Evolutionary conservation across 768 basidiomycete genomes (phyloP).

Genomic region (Russula emetica): DNA sequence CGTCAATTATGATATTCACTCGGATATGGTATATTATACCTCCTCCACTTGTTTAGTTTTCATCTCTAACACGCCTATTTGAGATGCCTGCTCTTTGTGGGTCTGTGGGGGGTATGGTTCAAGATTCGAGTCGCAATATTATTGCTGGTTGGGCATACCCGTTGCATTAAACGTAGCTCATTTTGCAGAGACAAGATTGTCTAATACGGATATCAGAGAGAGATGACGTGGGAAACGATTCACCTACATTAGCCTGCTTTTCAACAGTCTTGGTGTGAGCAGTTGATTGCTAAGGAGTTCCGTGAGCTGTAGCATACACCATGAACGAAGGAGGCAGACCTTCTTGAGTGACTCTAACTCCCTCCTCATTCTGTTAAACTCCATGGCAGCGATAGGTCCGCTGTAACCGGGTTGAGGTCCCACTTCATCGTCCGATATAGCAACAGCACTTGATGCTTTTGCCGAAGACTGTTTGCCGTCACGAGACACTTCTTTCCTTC

Average conservation of each 20-base stretch:
- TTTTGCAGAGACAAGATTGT: conserved; percentile 50
- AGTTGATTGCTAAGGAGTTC: conserved; percentile 34
- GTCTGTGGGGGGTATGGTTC: conserved; percentile 33
- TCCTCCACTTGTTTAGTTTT: conserved; percentile 55
- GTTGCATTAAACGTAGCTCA: conserved; percentile 38
- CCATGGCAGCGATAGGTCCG: conserved; percentile 43
- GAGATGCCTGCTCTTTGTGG: conserved; percentile 44
- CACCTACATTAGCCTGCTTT: conserved; percentile 51
- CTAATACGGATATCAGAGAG: conserved; percentile 32
- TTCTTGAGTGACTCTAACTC: conserved; percentile 57
- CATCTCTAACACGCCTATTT: conserved; percentile 42
- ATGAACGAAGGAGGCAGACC: conserved; percentile 28
- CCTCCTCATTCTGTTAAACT: conserved; percentile 51
- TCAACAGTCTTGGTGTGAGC: conserved; percentile 49
- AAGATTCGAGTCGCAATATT: not conserved
- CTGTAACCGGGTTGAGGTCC: conserved; percentile 27
- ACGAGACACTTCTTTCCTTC: conserved; percentile 12
- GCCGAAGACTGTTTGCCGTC: conserved; percentile 9
- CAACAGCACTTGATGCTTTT: not conserved
- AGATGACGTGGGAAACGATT: not conserved
- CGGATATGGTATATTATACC: conserved; percentile 36
- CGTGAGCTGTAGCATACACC: conserved; percentile 13
- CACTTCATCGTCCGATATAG: conserved; percentile 20
- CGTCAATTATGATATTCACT: not conserved
- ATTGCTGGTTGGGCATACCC: conserved; percentile 34